These are phyloP conservation scores for Arabidopsis thaliana DNA, from an alignment of 345 rosid species.

Conservation along the genomic window TAIR10.1 NC_003071.7:16197501-16198000, in stretches of 20 bases:
- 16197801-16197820: neutral
- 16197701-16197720: neutral
- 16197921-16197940: neutral
- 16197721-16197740: neutral
- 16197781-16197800: neutral
- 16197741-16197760: neutral
- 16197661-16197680: neutral
- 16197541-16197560: constrained; percentile 79
- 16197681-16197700: neutral
- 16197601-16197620: neutral
- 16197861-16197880: neutral
- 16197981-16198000: neutral
- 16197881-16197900: neutral
- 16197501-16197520: constrained; percentile 62
- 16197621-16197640: neutral
- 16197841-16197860: neutral
- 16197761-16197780: neutral
- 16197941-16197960: neutral
- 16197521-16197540: constrained; percentile 97
- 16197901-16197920: neutral
- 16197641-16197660: neutral
- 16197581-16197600: neutral
- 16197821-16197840: neutral
- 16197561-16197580: constrained; percentile 64
- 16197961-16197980: constrained; percentile 10